These are phyloP conservation scores for Calonectria fujianensis DNA, from an alignment of 2,329 filamentous ascomycete species.

Conservation along the genomic window DNA sequence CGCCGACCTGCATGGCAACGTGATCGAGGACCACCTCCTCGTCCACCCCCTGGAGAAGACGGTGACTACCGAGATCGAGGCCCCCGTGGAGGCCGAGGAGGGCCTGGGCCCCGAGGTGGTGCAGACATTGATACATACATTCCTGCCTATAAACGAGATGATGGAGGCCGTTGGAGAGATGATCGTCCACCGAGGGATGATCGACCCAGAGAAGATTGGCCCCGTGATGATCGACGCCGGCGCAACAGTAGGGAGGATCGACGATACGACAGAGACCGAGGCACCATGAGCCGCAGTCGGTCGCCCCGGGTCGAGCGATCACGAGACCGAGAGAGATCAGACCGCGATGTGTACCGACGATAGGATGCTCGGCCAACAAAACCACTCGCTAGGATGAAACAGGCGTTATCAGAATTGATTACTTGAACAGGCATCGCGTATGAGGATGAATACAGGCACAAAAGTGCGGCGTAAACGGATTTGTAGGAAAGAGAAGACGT, in stretches of 20 bases:
- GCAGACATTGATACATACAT: constrained; percentile 71
- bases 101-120: constrained; percentile 50
- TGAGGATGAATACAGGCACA: constrained; percentile 37
- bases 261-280: constrained; percentile 64
- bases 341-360: constrained; percentile 71
- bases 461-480: constrained; percentile 47
- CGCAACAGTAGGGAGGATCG: constrained; percentile 61
- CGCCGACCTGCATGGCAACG: constrained; percentile 74
- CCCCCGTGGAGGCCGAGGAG: constrained; percentile 58
- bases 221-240: constrained; percentile 55
- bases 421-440: constrained; percentile 36
- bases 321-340: constrained; percentile 66
- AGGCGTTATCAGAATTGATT: constrained; percentile 46
- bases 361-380: constrained; percentile 55
- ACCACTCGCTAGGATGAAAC: constrained; percentile 23
- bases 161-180: constrained; percentile 59
- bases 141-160: constrained; percentile 66
- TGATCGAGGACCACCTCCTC: constrained; percentile 72
- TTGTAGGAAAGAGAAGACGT: constrained; percentile 29
- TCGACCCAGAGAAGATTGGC: constrained; percentile 37
- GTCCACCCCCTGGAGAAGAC: constrained; percentile 60
- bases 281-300: constrained; percentile 64
- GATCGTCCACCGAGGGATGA: constrained; percentile 55
- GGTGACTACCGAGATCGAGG: constrained; percentile 63
- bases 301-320: constrained; percentile 62